These are phyloP conservation scores for Chloranthus sessilifolius DNA, from an alignment of 164 flowering plant genomes.

Conservation along the genomic window DNA sequence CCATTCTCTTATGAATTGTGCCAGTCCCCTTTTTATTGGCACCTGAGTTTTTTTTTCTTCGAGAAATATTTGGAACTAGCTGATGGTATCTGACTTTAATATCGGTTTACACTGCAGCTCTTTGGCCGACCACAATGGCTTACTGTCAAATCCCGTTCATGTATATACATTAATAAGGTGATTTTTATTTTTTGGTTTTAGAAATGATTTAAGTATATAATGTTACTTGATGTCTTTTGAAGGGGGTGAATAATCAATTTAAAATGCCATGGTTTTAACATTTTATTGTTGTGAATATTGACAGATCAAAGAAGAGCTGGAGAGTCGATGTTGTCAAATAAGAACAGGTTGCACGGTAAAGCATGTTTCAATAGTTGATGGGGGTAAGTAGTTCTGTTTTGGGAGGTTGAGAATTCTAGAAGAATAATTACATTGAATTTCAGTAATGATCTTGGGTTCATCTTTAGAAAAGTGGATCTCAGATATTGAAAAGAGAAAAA, in stretches of 20 bases:
- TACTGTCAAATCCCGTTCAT: constrained; percentile 73
- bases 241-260: too few relatives aligned
- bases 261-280: too few relatives aligned
- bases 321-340: constrained; percentile 52
- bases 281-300: not conserved
- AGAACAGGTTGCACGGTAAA: constrained; percentile 51
- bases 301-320: constrained; percentile 64
- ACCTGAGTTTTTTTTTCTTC: too few relatives aligned
- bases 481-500: too few relatives aligned
- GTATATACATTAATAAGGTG: constrained; percentile 67
- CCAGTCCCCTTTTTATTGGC: too few relatives aligned
- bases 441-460: not conserved
- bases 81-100: not conserved
- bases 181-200: not conserved
- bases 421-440: constrained; percentile 2
- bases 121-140: constrained; percentile 95
- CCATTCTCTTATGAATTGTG: too few relatives aligned
- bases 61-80: too few relatives aligned
- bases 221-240: too few relatives aligned
- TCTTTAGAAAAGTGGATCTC: not conserved
- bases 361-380: constrained; percentile 44
- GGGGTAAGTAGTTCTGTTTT: constrained; percentile 36
- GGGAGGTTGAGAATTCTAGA: not conserved
- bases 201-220: too few relatives aligned
- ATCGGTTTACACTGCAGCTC: constrained; percentile 34